Evolutionary conservation across 2,329 filamentous ascomycete species (phyloP), one percentile per base, ranked within the genome.

Genomic region (Lachnellula willkommii): DNA sequence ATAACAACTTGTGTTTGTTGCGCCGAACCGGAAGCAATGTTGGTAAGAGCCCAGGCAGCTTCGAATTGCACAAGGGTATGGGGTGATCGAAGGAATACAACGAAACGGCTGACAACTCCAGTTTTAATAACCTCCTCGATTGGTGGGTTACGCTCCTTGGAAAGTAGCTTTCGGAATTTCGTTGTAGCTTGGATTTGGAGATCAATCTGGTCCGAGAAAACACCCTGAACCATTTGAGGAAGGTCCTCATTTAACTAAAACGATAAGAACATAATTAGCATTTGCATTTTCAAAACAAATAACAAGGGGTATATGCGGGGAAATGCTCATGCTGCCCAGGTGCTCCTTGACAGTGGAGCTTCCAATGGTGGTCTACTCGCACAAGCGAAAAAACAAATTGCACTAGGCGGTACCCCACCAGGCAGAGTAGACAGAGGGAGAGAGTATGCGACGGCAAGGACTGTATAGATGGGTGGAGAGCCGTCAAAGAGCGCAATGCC

Each of bases 41-140:
- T 99, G 79, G 94, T 99, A 71, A 99, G 79, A 62, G 94, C 94
- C 94, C 94, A 99, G 45, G 94, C 94, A 69, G 94, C 94, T 80
- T 99, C 94, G 72, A 99, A 99, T 76, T 99, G 94, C 55, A 99
- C 94, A 49, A 99, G 83, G 36, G 94, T 97, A 76, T 99, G 94
- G 63, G 94, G 94, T 54, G 94, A 99, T 72, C 90, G 89, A 59
- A 99, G 87, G 76, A 99, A 99, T 75, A 96, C 91, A 75, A 99
- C 94, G 70, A 99, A 99, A 71, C 94, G 89, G 79, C 85, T 88
- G 65, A 99, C 94, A 63, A 99, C 94, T 70, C 94, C 94, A 57
- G 94, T 97, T 82, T 97, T 95, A 76, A 99, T 99, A 66, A 99
- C 94, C 72, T 95, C 91, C 79, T 99, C 94, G 72, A 99, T 99